phyloP scores from a whole-genome alignment of 2,329 filamentous ascomycete species.

The Hypomyces rosellus region DNA sequence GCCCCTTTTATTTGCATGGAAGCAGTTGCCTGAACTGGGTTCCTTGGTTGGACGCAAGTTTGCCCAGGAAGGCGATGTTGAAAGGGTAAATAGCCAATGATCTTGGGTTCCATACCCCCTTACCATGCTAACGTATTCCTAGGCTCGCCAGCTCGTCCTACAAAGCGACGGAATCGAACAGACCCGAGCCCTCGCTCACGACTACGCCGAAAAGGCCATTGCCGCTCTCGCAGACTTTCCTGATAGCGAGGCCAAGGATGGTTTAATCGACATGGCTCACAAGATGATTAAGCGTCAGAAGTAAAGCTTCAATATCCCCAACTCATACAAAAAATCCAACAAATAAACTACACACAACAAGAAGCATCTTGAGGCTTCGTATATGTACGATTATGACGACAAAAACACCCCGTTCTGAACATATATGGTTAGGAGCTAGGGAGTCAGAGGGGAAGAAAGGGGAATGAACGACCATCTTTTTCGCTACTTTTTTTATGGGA shows the following conservation, averaged over 20 bases:
- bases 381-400: too few species aligned
- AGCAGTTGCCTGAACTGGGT: conserved; percentile 76
- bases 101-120: not conserved
- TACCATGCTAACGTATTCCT: conserved; percentile 4
- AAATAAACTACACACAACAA: too few species aligned
- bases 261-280: conserved; percentile 85
- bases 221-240: conserved; percentile 79
- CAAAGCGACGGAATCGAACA: conserved; percentile 84
- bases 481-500: too few species aligned
- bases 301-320: conserved; percentile 34
- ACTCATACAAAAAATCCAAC: too few species aligned
- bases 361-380: too few species aligned
- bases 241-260: conserved; percentile 89
- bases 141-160: conserved; percentile 84
- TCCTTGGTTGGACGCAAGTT: conserved; percentile 91
- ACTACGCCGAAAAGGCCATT: conserved; percentile 84
- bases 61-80: conserved; percentile 72
- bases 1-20: conserved; percentile 93
- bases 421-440: too few species aligned
- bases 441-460: too few species aligned
- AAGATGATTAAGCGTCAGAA: conserved; percentile 88
- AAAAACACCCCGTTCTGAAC: too few species aligned
- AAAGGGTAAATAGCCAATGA: conserved; percentile 54
- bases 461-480: too few species aligned
- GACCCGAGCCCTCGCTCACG: conserved; percentile 81